Evolutionary conservation across 1,284 basidiomycete species (phyloP).

Genomic region (Tausonia pullulans): DNA sequence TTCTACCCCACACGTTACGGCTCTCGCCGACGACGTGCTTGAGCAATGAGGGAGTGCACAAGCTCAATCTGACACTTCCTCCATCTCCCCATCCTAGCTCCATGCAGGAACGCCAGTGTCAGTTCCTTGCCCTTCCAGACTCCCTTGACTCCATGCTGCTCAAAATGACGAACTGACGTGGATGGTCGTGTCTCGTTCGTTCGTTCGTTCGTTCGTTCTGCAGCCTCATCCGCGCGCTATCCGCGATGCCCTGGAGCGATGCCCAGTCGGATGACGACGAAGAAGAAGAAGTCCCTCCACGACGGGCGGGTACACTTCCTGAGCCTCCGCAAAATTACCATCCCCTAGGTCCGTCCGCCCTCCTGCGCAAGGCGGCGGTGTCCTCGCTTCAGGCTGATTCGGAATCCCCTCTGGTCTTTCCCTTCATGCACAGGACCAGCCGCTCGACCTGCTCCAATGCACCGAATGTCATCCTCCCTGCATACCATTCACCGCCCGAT

Average conservation of each 20-base stretch:
- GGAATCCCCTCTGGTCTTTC: no score
- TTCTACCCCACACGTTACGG: no score
- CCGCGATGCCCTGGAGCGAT: constrained; percentile 8
- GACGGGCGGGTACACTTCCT: not conserved
- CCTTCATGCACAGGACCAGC: not conserved
- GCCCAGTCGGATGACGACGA: constrained; percentile 2
- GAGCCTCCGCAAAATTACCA: not conserved
- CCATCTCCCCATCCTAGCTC: no score
- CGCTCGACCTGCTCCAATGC: not conserved
- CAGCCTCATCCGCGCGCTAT: constrained; percentile 14
- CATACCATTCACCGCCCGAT: constrained; percentile 74
- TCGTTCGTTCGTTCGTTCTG: not conserved
- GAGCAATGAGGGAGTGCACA: not conserved
- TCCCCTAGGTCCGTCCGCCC: not conserved
- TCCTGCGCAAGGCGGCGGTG: not conserved
- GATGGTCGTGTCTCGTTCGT: no score
- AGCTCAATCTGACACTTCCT: no score
- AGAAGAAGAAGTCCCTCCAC: not conserved
- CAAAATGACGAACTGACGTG: no score
- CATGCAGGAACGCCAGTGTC: no score
- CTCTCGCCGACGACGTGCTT: no score
- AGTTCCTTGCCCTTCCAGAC: no score
- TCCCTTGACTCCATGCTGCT: not conserved
- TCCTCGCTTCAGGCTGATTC: not conserved
- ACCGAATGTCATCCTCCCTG: constrained; percentile 56